Conservation (phyloP, 148 eudicot species). For the Fagopyrum tataricum region DNA sequence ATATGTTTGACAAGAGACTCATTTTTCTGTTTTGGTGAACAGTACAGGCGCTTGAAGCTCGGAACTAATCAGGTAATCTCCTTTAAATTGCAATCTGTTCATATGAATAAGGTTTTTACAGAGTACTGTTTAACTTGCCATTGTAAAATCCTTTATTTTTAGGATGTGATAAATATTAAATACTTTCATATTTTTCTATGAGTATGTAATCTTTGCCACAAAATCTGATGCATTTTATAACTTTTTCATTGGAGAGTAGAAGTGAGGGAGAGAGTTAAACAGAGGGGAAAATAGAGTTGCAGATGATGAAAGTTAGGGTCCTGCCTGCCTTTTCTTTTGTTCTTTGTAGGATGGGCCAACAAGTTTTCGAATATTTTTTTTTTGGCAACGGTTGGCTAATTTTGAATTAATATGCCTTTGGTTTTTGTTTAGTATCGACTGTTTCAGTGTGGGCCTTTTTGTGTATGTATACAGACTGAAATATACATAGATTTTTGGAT, state of each 20-base stretch:
- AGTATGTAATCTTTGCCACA: background rate
- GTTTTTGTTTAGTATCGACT: background rate
- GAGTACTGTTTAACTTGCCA: background rate
- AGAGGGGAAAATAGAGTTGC: background rate
- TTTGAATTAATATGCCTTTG: background rate
- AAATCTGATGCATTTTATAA: background rate
- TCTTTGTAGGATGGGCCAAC: background rate
- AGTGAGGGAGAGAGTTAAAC: background rate
- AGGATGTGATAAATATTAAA: background rate
- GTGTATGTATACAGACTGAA: background rate
- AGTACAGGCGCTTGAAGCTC: constrained; percentile 95
- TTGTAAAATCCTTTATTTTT: background rate
- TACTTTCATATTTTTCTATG: background rate
- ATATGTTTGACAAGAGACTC: background rate
- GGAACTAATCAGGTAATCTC: constrained; percentile 79
- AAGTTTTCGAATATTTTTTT: background rate
- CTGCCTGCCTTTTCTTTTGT: background rate
- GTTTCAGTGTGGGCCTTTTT: background rate
- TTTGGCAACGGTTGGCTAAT: background rate
- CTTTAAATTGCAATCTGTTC: background rate
- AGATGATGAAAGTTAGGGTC: background rate
- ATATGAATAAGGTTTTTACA: background rate
- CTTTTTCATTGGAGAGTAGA: background rate
- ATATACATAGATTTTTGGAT: background rate
- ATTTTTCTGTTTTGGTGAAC: constrained; percentile 23